Conservation (phyloP, 2,329 filamentous ascomycete genomes). For the Fusarium continuum region DNA sequence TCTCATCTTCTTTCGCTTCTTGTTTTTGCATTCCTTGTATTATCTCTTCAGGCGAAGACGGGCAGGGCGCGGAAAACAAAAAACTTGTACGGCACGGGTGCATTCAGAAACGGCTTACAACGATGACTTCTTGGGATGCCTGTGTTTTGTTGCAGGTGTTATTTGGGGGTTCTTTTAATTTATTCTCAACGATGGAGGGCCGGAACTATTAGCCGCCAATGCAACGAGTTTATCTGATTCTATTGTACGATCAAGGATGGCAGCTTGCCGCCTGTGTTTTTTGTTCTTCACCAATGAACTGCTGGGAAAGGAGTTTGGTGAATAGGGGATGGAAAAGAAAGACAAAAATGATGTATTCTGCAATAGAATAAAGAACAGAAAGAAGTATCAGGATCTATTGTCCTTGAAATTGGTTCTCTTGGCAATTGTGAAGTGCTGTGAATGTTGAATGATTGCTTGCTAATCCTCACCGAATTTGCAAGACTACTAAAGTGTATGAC, state of each 20-base stretch:
- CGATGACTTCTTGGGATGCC: slow-evolving; percentile 4
- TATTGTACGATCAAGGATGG: slow-evolving; percentile 30
- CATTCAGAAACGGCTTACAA: slow-evolving; percentile 26
- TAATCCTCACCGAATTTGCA: too few relatives aligned
- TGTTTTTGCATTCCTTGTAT: slow-evolving; percentile 13
- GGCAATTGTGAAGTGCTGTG: background rate
- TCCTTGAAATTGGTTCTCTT: slow-evolving; percentile 3
- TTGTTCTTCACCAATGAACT: slow-evolving; percentile 18
- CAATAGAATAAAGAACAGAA: slow-evolving; percentile 32
- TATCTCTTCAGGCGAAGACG: slow-evolving; percentile 15
- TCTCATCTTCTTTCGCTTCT: slow-evolving; percentile 7
- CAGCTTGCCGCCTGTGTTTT: slow-evolving; percentile 4
- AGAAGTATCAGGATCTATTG: slow-evolving; percentile 28
- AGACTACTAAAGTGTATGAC: too few relatives aligned
- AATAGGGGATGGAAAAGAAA: slow-evolving; percentile 25
- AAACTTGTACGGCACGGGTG: slow-evolving; percentile 17
- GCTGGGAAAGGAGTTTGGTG: slow-evolving; percentile 26
- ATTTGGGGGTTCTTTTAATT: slow-evolving; percentile 23
- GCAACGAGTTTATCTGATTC: slow-evolving; percentile 21
- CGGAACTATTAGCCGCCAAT: slow-evolving; percentile 1
- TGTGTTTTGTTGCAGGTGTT: background rate
- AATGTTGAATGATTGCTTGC: too few relatives aligned
- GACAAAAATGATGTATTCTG: slow-evolving; percentile 31
- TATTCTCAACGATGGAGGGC: slow-evolving; percentile 21
- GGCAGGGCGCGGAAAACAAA: slow-evolving; percentile 22